Base-by-base conservation (phyloP, 2,329 filamentous ascomycete species). In the Epichloe brachyelytri region DNA sequence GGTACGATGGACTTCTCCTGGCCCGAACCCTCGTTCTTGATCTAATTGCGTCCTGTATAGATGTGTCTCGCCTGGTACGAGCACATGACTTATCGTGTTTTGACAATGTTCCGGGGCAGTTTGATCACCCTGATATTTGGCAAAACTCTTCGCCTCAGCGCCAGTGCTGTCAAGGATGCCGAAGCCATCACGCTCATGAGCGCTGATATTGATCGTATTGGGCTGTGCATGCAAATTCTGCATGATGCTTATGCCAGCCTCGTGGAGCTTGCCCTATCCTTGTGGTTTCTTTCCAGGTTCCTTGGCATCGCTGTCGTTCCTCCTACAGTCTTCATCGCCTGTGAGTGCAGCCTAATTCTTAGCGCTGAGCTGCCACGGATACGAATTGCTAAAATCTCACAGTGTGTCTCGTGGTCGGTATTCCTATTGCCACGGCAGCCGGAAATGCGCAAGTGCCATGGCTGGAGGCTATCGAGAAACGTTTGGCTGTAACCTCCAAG, bases 121-220 rank as follows among this genome's bases (percentile, higher is more conserved):
- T 54, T 70, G 8, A 54, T 67, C 10, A 69, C 71, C 0, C 66
- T 77, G 55, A 70, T 80, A 15, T 79, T 74, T 56, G 64, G 67
- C 34, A 72, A 73, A 54, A 72, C 71, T 0, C 56, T 71, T 2
- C 56, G 60, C 3, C 43, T 51, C 10, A 20, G 10, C 10, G 14
- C 59, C 2, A 58, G 57, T 5, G 53, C 57, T 3, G 56, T 61
- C 12, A 62, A 65, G 11, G 64, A 68, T 34, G 59, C 62, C 0
- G 63, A 63, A 10, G 63, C 70, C 1, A 53, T 69, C 17, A 73
- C 69, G 1, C 57, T 73, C 14, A 73, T 74, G 68, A 70, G 65
- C 43, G 67, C 69, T 5, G 71, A 73, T 47, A 65, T 74, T 22
- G 68, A 71, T 41, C 55, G 58, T 12, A 63, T 69, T 34, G 57